phyloP scores from a whole-genome alignment of 2,329 filamentous ascomycete species.

The Penicillium sp. region DNA sequence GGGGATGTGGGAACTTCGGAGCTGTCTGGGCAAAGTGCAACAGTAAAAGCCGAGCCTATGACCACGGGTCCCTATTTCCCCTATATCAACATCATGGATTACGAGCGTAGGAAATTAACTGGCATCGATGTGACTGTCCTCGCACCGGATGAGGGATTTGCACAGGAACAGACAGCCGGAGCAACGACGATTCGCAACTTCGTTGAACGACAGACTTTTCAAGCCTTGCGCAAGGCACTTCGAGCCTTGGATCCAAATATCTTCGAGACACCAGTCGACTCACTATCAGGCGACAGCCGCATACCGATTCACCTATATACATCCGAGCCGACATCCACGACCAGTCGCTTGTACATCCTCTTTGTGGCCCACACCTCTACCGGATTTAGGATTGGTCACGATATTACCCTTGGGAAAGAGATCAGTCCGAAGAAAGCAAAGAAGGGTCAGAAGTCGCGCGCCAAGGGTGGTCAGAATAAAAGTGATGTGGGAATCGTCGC shows the following conservation, averaged over 20 bases:
- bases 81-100: constrained; percentile 30
- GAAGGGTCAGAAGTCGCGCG: not conserved
- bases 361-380: constrained; percentile 53
- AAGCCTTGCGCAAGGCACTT: constrained; percentile 17
- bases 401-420: constrained; percentile 47
- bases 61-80: constrained; percentile 24
- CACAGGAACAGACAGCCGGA: not conserved
- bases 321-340: constrained; percentile 45
- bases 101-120: constrained; percentile 31
- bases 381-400: constrained; percentile 51
- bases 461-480: not conserved
- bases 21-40: not conserved
- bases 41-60: not conserved
- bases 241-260: constrained; percentile 15
- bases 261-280: constrained; percentile 3
- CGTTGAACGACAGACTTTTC: constrained; percentile 20
- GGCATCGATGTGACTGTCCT: constrained; percentile 41
- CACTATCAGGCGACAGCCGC: not conserved
- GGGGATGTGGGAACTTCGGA: not conserved
- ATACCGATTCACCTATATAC: constrained; percentile 29
- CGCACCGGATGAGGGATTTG: constrained; percentile 29
- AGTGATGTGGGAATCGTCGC: constrained; percentile 24
- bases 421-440: not conserved
- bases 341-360: constrained; percentile 53
- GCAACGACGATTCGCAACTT: constrained; percentile 24